Evolutionary conservation across 2,329 filamentous ascomycete genomes (phyloP).

Genomic region (Aspergillus eucalypticola): DNA sequence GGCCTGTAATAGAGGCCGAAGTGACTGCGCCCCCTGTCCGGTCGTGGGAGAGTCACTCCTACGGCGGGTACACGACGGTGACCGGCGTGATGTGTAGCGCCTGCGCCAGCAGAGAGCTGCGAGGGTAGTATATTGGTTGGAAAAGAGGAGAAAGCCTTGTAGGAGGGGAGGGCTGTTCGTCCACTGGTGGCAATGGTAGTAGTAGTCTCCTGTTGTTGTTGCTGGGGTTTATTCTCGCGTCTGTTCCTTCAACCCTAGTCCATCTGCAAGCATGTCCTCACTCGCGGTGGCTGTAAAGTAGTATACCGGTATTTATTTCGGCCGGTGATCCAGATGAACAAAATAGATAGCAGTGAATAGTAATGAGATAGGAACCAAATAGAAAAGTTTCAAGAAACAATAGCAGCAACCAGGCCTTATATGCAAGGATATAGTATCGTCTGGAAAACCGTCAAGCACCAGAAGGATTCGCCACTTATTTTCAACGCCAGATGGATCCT

Average conservation of each 20-base stretch:
- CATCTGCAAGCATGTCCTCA: not conserved
- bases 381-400: constrained; percentile 1
- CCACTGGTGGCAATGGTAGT: not conserved
- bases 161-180: not conserved
- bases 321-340: not conserved
- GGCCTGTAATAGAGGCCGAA: constrained; percentile 21
- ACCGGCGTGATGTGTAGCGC: constrained; percentile 21
- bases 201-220: not conserved
- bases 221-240: not conserved
- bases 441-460: constrained; percentile 10
- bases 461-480: constrained; percentile 17
- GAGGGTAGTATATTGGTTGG: constrained; percentile 2
- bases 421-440: constrained; percentile 16
- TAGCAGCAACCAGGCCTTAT: constrained; percentile 4
- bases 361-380: not conserved
- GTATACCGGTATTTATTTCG: not conserved
- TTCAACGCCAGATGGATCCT: constrained; percentile 12
- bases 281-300: not conserved
- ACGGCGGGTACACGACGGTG: constrained; percentile 22
- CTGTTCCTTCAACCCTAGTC: not conserved
- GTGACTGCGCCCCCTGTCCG: constrained; percentile 23
- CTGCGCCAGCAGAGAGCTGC: constrained; percentile 17
- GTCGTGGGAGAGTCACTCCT: constrained; percentile 17
- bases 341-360: not conserved
- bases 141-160: constrained; percentile 7